Base-by-base conservation (phyloP, 2,329 filamentous ascomycete genomes). In the Talaromyces sp. region DNA sequence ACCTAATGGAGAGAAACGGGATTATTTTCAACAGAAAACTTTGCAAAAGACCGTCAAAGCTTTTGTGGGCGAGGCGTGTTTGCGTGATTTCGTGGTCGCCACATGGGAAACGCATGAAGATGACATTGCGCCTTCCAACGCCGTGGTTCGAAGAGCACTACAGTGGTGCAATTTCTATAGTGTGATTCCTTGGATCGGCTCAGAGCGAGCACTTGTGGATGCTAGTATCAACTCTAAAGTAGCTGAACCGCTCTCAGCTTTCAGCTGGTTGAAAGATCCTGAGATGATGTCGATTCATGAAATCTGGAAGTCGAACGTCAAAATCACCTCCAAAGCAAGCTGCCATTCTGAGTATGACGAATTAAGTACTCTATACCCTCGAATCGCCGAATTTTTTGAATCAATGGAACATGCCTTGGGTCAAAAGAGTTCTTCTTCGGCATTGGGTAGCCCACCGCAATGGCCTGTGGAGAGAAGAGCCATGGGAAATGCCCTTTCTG, bases 131-230 rank as follows among this genome's bases (percentile, higher is more conserved):
- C 36, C 78, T 15, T 70, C 74, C 1, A 78, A 80, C 65, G 76
- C 78, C 0, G 73, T 80, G 9, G 65, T 78, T 17, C 76, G 76
- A 61, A 68, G 80, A 53, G 77, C 75, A 32, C 73, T 77, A 53
- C 72, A 76, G 32, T 82, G 80, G 80, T 79, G 76, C 64, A 74
- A 74, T 28, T 82, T 80, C 64, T 79, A 81, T 66, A 80, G 74
- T 62, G 74, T 73, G 4, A 69, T 81, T 6, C 70, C 73, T 7
- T 82, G 78, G 77, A 78, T 80, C 56, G 78, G 77, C 5, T 62
- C 73, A 1, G 62, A 71, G 52, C 65, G 70, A 28, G 73, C 79
- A 8, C 65, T 81, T 19, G 65, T 66, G 3, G 69, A 81, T 65
- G 71, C 73, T 1, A 63, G 67, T 5, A 55, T 71, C 10, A 75